A percentile compares a stretch with the other conserved stretches of the same genome.
phyloP scores from a whole-genome alignment of 2,329 filamentous ascomycete species.

The Beauveria bassiana region DNA sequence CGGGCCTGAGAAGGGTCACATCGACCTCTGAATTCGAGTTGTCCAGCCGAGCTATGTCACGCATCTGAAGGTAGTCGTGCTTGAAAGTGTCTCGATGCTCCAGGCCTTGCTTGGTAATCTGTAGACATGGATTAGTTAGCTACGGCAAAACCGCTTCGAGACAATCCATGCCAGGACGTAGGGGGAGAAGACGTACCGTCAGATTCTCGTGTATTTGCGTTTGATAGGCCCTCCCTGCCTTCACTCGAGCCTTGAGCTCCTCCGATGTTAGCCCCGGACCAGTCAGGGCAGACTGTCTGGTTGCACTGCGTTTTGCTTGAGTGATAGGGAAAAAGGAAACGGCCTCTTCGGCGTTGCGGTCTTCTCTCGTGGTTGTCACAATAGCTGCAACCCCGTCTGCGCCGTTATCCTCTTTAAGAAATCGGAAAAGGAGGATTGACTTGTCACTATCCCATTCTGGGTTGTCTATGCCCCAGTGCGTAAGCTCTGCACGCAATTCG shows the following conservation, averaged over 20 bases:
- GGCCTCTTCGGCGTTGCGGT: not conserved
- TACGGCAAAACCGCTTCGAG: no score
- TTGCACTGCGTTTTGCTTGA: not conserved
- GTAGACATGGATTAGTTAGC: not conserved
- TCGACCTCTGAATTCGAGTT: no score
- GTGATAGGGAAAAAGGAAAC: not conserved
- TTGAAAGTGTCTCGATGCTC: not conserved
- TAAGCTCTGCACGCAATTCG: not conserved
- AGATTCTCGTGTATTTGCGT: not conserved
- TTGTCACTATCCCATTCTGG: not conserved
- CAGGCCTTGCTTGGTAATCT: not conserved
- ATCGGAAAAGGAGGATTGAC: not conserved
- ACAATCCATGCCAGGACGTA: not conserved
- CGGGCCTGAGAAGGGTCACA: not conserved
- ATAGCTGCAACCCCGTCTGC: not conserved
- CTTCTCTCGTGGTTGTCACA: not conserved
- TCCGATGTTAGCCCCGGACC: not conserved
- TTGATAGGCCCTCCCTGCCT: not conserved
- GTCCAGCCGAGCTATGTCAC: not conserved
- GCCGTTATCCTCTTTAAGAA: not conserved
- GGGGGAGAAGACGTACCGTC: not conserved
- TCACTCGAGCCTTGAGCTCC: not conserved
- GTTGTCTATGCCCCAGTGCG: not conserved
- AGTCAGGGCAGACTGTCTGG: not conserved
- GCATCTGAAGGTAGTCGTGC: not conserved